Evolutionary conservation across 306 rosid genomes (phyloP).

Genomic region (Cicer cuneatum): DNA sequence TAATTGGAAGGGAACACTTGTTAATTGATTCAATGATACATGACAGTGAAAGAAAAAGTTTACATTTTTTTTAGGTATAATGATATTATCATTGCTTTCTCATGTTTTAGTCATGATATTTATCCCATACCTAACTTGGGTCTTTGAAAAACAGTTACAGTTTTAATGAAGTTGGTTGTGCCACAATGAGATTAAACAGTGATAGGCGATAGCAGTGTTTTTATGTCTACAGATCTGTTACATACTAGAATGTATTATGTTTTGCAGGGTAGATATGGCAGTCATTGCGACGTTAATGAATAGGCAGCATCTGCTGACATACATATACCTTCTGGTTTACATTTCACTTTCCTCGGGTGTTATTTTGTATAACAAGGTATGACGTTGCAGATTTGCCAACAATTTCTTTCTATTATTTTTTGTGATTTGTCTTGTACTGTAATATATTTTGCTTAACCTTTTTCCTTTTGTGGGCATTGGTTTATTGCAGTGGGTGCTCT

Average conservation of each 20-base stretch:
- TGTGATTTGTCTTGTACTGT: constrained; percentile 7
- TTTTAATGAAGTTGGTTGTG: constrained; percentile 25
- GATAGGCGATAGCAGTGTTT: neutral
- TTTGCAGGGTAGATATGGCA: constrained; percentile 46
- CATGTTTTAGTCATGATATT: constrained; percentile 12
- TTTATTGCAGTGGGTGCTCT: constrained; percentile 65
- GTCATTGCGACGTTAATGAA: constrained; percentile 32
- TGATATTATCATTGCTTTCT: constrained; percentile 16
- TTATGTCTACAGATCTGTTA: constrained; percentile 30
- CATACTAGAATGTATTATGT: constrained; percentile 28
- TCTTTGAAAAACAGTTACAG: constrained; percentile 22
- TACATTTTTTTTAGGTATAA: neutral
- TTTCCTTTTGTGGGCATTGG: constrained; percentile 33
- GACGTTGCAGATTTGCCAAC: neutral
- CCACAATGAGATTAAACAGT: neutral
- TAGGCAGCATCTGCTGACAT: constrained; percentile 56
- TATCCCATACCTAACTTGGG: neutral
- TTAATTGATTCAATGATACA: constrained; percentile 14
- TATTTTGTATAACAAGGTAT: constrained; percentile 58
- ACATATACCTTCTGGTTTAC: constrained; percentile 57
- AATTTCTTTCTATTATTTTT: constrained; percentile 8
- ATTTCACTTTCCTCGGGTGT: constrained; percentile 59
- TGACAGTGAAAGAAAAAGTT: neutral
- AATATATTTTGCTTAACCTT: constrained; percentile 24
- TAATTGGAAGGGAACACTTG: constrained; percentile 22